Percentiles rank a stretch among this genome's conserved stretches.
Evolutionary conservation across 805 yeast genomes (phyloP).

Genomic region (Candida taoyuanica): DNA sequence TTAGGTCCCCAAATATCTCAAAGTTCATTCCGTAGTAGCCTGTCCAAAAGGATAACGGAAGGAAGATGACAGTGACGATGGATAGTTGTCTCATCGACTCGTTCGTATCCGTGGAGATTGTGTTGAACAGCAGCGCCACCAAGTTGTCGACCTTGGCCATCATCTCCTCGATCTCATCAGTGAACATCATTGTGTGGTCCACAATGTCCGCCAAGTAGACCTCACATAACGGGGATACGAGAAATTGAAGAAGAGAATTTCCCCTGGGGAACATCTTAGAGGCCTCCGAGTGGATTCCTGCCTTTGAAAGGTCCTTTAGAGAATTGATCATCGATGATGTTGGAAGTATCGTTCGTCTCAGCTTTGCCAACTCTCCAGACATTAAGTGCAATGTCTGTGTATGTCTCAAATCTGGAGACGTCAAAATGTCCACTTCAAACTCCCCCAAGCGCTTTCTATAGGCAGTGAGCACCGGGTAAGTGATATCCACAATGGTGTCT

Average conservation of each 20-base stretch:
- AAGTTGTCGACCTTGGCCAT: constrained; percentile 45
- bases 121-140: constrained; percentile 50
- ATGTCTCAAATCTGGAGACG: constrained; percentile 45
- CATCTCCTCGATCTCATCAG: constrained; percentile 54
- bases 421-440: constrained; percentile 47
- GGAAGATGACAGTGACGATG: constrained; percentile 51
- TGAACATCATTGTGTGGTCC: constrained; percentile 48
- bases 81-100: constrained; percentile 51
- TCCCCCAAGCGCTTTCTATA: constrained; percentile 44
- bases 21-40: constrained; percentile 54
- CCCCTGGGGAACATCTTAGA: not conserved
- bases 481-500: constrained; percentile 50
- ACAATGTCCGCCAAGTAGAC: constrained; percentile 51
- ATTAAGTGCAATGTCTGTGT: constrained; percentile 50
- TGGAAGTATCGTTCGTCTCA: constrained; percentile 45
- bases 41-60: constrained; percentile 56
- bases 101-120: constrained; percentile 50
- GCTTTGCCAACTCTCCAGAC: constrained; percentile 46
- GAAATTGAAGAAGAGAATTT: constrained; percentile 5
- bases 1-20: constrained; percentile 32
- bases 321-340: constrained; percentile 43
- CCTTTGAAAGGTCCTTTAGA: constrained; percentile 35
- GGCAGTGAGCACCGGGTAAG: constrained; percentile 49
- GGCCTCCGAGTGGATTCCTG: constrained; percentile 5
- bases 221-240: constrained; percentile 39